phyloP scores from a whole-genome alignment of 352 stramenopile species.

The Pythium rhizo-oryzae region DNA sequence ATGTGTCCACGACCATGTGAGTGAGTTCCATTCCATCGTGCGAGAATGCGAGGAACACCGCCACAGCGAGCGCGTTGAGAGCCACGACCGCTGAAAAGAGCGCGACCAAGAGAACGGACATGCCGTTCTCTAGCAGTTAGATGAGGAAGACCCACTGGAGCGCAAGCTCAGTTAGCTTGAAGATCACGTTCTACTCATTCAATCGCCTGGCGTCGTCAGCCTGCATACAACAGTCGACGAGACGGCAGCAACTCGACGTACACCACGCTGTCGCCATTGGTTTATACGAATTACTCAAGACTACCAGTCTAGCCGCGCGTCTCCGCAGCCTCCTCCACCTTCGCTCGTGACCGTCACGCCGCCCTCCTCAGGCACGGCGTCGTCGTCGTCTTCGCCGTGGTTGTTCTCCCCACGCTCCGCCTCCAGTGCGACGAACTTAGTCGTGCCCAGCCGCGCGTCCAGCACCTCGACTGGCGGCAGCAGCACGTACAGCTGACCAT shows the following conservation, averaged over 20 bases:
- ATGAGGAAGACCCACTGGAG: slow-evolving; percentile 10
- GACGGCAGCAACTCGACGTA: neutral
- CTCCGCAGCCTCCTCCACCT: too few species aligned
- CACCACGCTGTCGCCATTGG: too few species aligned
- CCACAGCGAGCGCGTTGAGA: neutral
- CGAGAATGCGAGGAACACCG: neutral
- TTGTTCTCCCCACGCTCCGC: too few species aligned
- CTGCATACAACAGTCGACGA: too few species aligned
- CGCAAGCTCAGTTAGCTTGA: slow-evolving; percentile 8
- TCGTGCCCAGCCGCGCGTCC: slow-evolving; percentile 85
- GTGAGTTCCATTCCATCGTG: slow-evolving; percentile 1
- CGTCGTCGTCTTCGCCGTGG: too few species aligned
- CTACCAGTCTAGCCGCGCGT: too few species aligned
- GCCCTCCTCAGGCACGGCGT: too few species aligned
- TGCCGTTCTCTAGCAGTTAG: slow-evolving; percentile 10
- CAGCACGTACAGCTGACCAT: slow-evolving; percentile 74
- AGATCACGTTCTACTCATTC: neutral
- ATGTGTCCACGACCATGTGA: slow-evolving; percentile 6
- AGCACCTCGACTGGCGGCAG: slow-evolving; percentile 76
- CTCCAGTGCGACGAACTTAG: slow-evolving; percentile 2
- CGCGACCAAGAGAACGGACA: neutral
- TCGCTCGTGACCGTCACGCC: too few species aligned
- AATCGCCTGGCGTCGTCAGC: too few species aligned
- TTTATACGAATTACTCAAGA: too few species aligned
- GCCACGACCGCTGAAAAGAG: slow-evolving; percentile 9